These are phyloP conservation scores for Eutrema salsugineum DNA, from an alignment of 441 rosid genomes.

Conservation along the genomic window DNA sequence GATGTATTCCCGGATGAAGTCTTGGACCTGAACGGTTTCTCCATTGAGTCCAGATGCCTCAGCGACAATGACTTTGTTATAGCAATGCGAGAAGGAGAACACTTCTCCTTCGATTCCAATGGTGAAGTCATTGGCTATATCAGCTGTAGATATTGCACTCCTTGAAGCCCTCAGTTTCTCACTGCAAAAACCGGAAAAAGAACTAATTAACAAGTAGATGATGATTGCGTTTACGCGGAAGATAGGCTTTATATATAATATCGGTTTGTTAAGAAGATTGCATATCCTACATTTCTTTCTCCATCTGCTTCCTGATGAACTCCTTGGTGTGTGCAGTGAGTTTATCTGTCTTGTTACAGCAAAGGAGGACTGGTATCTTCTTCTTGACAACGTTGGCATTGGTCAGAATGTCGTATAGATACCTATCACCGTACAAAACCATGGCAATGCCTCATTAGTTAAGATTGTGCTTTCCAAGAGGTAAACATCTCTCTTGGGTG, in stretches of 20 bases:
- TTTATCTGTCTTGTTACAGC: slow-evolving; percentile 93
- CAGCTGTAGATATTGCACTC: slow-evolving; percentile 75
- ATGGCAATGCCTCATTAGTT: neutral
- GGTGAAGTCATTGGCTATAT: slow-evolving; percentile 72
- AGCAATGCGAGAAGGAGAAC: slow-evolving; percentile 74
- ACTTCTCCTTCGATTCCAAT: slow-evolving; percentile 72
- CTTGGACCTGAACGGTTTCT: slow-evolving; percentile 55
- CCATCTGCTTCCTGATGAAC: slow-evolving; percentile 81
- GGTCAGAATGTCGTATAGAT: slow-evolving; percentile 79
- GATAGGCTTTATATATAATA: neutral
- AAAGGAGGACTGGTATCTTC: slow-evolving; percentile 74
- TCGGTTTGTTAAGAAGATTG: neutral
- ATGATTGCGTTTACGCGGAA: neutral
- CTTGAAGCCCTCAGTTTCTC: slow-evolving; percentile 78
- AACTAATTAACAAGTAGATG: neutral
- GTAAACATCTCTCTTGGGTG: neutral
- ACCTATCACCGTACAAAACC: slow-evolving; percentile 42
- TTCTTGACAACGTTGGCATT: slow-evolving; percentile 65
- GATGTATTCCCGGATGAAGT: slow-evolving; percentile 74
- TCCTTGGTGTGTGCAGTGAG: slow-evolving; percentile 91
- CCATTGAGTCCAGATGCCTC: slow-evolving; percentile 84
- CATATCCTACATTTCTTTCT: slow-evolving; percentile 81
- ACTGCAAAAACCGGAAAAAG: slow-evolving; percentile 38
- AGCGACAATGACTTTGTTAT: slow-evolving; percentile 60
- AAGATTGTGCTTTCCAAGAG: neutral